Percentiles rank a stretch among this genome's conserved stretches.
phyloP scores from a whole-genome alignment of 495 filamentous ascomycete genomes.

The Hypomontagnella monticulosa region DNA sequence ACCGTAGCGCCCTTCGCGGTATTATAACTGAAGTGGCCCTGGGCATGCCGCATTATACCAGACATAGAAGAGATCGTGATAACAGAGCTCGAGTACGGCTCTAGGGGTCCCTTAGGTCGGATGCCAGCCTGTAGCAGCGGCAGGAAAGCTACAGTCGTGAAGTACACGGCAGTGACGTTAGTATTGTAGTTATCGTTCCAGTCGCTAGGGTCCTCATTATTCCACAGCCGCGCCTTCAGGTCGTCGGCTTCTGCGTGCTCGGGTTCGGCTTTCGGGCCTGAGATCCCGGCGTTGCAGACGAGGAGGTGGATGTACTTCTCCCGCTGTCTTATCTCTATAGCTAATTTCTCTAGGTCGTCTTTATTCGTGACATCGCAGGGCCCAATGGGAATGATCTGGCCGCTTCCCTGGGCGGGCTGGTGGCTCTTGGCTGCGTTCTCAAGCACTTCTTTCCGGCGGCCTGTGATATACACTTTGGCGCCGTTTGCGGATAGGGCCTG shows the following conservation, averaged over 20 bases:
- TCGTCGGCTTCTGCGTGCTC: conserved; percentile 52
- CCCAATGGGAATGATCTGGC: conserved; percentile 49
- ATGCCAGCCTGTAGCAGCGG: conserved; percentile 61
- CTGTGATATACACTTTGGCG: conserved; percentile 73
- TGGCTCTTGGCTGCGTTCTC: conserved; percentile 57
- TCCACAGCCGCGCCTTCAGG: conserved; percentile 55
- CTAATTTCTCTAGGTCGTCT: conserved; percentile 64
- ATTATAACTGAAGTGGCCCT: conserved; percentile 67
- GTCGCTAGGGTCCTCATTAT: conserved; percentile 55
- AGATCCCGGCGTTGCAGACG: conserved; percentile 69
- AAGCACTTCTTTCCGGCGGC: conserved; percentile 64
- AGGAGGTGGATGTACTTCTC: conserved; percentile 68
- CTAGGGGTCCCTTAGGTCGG: conserved; percentile 54
- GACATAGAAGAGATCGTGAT: conserved; percentile 68
- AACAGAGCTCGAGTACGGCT: conserved; percentile 59
- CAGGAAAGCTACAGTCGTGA: conserved; percentile 70
- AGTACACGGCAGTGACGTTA: conserved; percentile 69
- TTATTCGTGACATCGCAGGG: conserved; percentile 72
- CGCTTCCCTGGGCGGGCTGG: conserved; percentile 41
- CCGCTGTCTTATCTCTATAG: conserved; percentile 57
- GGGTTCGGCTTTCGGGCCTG: conserved; percentile 55
- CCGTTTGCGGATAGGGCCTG: conserved; percentile 70
- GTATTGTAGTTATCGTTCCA: conserved; percentile 65
- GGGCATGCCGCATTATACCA: conserved; percentile 62
- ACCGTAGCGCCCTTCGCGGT: conserved; percentile 68